Evolutionary conservation across 169 alveolate species (phyloP), one percentile per base, ranked within the genome.

Genomic region (Eimeria praecox): DNA sequence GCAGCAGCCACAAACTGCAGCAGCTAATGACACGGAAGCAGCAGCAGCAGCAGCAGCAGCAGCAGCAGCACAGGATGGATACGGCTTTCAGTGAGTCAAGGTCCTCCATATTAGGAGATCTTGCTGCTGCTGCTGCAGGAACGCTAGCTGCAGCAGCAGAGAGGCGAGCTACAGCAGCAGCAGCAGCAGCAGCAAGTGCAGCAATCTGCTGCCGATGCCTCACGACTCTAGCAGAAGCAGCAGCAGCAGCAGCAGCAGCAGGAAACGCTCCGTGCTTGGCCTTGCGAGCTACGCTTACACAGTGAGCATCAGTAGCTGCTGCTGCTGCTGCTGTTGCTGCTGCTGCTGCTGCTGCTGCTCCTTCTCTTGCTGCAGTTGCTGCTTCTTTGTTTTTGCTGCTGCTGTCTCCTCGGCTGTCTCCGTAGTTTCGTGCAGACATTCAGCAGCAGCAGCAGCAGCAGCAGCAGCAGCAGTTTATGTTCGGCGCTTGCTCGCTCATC

Each of bases 201-300:
- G 89, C 89, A 14, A 49, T 80, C 24, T 80, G 89, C 22, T 80
- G 89, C 89, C 89, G 62, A 5, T 80, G 59, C 42, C 89, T 80
- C 12, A 80, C 89, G 24, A 20, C 33, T 18, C 69, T 80, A 46
- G 89, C 89, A 9, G 89, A 80, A 22, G 89, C 89, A 80, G 89
- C 89, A 80, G 89, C 62, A 80, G 69, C 89, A 46, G 89, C 89
- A 49, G 89, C 89, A 3, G 89, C 89, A 24, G 69, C 89, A 44
- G 89, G 69, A 24, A 35, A 8, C 20, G 20, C 62, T 42, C 62
- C 62, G 89, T 80, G 89, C 30, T 46, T 80, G 38, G 24, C 69
- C n/a, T 33, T 80, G 44, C 89, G 89, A 27, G 56, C 89, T 24
- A 42, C 66, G 18, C 89, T 80, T 42, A 80, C 89, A 44, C 89